Evolutionary conservation across 306 rosid genomes (phyloP).

Genomic region (Cotoneaster glaucophyllus): DNA sequence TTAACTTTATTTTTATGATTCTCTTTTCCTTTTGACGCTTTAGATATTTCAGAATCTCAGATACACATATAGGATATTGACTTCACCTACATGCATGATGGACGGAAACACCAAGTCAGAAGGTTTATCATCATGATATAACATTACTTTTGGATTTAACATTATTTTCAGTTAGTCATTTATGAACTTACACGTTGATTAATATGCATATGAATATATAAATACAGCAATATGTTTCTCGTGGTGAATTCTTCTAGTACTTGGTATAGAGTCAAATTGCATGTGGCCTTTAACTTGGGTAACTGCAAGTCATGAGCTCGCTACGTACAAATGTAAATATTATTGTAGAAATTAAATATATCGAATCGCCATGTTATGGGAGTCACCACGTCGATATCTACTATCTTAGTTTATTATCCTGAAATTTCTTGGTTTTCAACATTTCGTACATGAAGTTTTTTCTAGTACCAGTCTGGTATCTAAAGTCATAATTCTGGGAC

Average conservation of each 20-base stretch:
- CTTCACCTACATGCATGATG: slow-evolving; percentile 10
- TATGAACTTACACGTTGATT: not conserved
- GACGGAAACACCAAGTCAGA: slow-evolving; percentile 11
- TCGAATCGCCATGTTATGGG: too few species aligned
- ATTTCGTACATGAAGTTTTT: too few species aligned
- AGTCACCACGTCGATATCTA: too few species aligned
- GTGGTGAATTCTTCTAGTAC: slow-evolving; percentile 12
- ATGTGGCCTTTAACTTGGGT: not conserved
- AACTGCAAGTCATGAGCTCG: not conserved
- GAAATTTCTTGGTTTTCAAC: too few species aligned
- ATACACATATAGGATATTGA: not conserved
- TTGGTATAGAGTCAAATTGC: not conserved
- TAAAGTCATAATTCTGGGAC: too few species aligned
- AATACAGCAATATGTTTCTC: not conserved
- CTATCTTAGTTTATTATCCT: too few species aligned
- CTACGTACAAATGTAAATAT: too few species aligned
- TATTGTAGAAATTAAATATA: too few species aligned
- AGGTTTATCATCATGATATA: not conserved
- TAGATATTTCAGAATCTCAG: not conserved
- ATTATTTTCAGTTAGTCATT: too few species aligned
- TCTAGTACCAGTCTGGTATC: too few species aligned
- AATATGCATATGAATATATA: too few species aligned
- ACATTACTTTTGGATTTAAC: not conserved
- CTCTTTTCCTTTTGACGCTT: not conserved
- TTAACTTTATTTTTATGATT: not conserved